Percentiles rank a stretch among this genome's conserved stretches.
Evolutionary conservation across 2,329 filamentous ascomycete genomes (phyloP).

Genomic region (Botryotinia convoluta): DNA sequence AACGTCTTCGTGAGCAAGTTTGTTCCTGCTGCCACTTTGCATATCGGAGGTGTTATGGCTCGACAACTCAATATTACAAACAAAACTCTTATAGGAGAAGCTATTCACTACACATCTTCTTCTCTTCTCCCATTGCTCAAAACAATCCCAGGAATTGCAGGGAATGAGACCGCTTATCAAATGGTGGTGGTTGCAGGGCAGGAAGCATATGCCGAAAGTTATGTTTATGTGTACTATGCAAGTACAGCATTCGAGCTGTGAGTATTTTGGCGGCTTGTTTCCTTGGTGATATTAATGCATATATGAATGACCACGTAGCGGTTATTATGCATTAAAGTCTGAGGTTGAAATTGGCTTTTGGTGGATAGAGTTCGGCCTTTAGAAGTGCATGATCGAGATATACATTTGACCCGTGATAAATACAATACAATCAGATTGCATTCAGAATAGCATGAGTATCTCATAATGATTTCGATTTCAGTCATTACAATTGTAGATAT

Average conservation of each 20-base stretch:
- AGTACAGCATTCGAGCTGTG: constrained; percentile 57
- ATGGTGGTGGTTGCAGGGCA: constrained; percentile 53
- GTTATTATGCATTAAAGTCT: constrained; percentile 14
- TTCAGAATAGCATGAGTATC: not conserved
- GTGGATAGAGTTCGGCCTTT: not conserved
- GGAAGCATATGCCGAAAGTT: constrained; percentile 21
- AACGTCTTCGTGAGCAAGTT: constrained; percentile 50
- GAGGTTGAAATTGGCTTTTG: not conserved
- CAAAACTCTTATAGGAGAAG: constrained; percentile 44
- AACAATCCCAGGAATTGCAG: constrained; percentile 42
- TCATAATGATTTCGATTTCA: not conserved
- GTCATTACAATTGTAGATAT: not conserved
- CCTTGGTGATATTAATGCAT: constrained; percentile 55
- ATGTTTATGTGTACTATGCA: constrained; percentile 33
- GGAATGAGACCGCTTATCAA: constrained; percentile 48
- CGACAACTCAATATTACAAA: constrained; percentile 45
- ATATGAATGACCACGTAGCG: constrained; percentile 38
- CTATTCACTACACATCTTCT: constrained; percentile 39
- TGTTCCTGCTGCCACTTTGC: constrained; percentile 26
- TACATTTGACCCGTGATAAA: too few relatives aligned
- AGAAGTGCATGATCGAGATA: not conserved
- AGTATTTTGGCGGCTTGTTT: constrained; percentile 56
- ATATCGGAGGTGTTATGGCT: constrained; percentile 35
- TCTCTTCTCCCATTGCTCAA: constrained; percentile 42
- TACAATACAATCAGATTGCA: not conserved